phyloP scores from a whole-genome alignment of 1,139 yeast genomes.

The Sugiyamaella neomexicana region DNA sequence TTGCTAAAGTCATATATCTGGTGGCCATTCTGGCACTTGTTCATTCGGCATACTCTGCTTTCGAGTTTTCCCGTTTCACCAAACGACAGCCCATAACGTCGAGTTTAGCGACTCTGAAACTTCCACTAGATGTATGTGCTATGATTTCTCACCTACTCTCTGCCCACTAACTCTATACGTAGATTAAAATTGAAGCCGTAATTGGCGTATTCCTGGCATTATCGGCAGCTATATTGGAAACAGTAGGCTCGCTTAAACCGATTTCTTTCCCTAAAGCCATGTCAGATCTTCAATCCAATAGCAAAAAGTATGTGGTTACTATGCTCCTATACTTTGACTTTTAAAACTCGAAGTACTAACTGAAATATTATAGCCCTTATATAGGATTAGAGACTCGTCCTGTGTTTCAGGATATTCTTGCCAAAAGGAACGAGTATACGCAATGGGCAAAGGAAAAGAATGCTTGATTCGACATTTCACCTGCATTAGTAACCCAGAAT shows the following conservation, averaged over 20 bases:
- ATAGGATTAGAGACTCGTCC: conserved; percentile 39
- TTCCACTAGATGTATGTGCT: conserved; percentile 37
- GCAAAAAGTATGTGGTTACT: conserved; percentile 29
- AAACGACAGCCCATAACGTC: conserved; percentile 31
- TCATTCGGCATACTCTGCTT: conserved; percentile 41
- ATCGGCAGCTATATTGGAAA: conserved; percentile 30
- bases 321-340: neutral
- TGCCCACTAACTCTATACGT: conserved; percentile 7
- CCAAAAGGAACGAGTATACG: conserved; percentile 34
- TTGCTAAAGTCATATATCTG: conserved; percentile 21
- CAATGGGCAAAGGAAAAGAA: conserved; percentile 30
- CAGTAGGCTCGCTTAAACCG: conserved; percentile 34
- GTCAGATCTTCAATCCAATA: conserved; percentile 31
- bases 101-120: conserved; percentile 23
- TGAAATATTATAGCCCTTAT: conserved; percentile 32
- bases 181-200: conserved; percentile 39
- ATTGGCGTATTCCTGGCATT: conserved; percentile 34
- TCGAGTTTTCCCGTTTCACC: conserved; percentile 36
- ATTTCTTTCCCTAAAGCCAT: conserved; percentile 34
- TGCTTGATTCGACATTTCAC: neutral
- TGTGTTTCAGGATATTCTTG: conserved; percentile 36
- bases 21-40: conserved; percentile 33
- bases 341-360: conserved; percentile 14
- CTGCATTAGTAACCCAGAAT: too few relatives aligned
- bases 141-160: neutral